phyloP scores from a whole-genome alignment of 441 rosid genomes.

The Geranium incanum region DNA sequence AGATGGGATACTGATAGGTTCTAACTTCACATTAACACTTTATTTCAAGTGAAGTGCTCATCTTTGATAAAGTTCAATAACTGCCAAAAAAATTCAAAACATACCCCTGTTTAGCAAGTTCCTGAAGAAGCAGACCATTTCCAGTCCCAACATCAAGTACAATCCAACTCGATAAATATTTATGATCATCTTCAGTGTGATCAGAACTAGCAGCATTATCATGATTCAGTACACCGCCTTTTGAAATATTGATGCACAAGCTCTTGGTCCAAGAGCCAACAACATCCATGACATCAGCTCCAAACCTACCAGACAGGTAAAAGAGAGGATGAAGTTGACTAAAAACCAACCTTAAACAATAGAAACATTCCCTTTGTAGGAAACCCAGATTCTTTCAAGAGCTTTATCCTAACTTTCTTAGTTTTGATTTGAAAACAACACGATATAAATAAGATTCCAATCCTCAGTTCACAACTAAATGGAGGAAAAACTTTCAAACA shows the following conservation, averaged over 20 bases:
- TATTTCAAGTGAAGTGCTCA: too few relatives aligned
- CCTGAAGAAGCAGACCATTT: constrained; percentile 87
- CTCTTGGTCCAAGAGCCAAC: constrained; percentile 82
- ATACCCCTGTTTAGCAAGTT: constrained; percentile 90
- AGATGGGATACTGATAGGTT: too few relatives aligned
- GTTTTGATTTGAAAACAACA: background rate
- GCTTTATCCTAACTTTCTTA: background rate
- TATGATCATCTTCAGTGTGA: constrained; percentile 40
- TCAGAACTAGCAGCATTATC: constrained; percentile 34
- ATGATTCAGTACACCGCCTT: constrained; percentile 40
- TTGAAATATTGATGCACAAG: constrained; percentile 58
- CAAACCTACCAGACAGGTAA: constrained; percentile 45
- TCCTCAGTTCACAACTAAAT: background rate
- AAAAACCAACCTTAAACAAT: background rate
- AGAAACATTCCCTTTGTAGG: background rate
- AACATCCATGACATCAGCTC: constrained; percentile 76
- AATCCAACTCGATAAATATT: constrained; percentile 66
- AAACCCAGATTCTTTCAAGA: background rate
- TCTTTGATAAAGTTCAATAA: background rate
- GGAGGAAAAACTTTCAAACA: background rate
- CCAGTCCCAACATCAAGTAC: constrained; percentile 95
- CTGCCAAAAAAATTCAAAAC: constrained; percentile 26
- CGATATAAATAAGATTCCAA: background rate
- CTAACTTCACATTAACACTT: background rate
- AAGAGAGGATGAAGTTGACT: background rate